These are phyloP conservation scores for Podospora tetraspora DNA, from an alignment of 495 filamentous ascomycete genomes.

Conservation along the genomic window DNA sequence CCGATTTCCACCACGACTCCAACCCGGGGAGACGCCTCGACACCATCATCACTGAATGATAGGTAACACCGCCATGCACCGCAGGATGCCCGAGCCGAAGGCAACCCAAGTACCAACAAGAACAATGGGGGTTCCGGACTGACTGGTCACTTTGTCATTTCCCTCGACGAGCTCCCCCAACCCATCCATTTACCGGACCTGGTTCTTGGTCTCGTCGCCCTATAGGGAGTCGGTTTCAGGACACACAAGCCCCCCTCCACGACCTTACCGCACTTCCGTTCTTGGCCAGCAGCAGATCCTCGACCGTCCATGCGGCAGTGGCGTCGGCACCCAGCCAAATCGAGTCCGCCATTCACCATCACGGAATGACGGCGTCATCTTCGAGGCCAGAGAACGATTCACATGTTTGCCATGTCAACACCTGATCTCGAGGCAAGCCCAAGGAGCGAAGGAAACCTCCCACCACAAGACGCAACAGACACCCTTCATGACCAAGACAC, in stretches of 20 bases:
- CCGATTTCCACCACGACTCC: background rate
- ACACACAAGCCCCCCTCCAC: background rate
- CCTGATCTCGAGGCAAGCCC: background rate
- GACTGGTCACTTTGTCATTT: too few relatives aligned
- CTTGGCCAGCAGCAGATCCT: background rate
- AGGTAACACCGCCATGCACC: background rate
- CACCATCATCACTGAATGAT: background rate
- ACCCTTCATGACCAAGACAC: background rate
- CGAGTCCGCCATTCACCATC: background rate
- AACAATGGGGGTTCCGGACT: background rate
- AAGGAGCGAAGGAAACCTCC: background rate
- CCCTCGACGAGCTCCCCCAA: background rate
- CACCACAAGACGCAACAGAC: background rate
- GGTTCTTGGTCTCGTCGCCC: too few relatives aligned
- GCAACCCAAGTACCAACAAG: background rate
- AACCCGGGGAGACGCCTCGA: background rate
- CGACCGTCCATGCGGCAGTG: background rate
- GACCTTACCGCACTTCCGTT: background rate
- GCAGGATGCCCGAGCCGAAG: background rate
- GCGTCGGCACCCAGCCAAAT: background rate
- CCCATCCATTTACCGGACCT: background rate
- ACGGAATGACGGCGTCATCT: background rate
- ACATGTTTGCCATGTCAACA: background rate
- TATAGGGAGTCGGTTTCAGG: too few relatives aligned
- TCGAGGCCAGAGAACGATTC: background rate